Evolutionary conservation across 75 land plant species (phyloP), one percentile per base, ranked within the genome.

Genomic region (Chamaecyparis obtusa): DNA sequence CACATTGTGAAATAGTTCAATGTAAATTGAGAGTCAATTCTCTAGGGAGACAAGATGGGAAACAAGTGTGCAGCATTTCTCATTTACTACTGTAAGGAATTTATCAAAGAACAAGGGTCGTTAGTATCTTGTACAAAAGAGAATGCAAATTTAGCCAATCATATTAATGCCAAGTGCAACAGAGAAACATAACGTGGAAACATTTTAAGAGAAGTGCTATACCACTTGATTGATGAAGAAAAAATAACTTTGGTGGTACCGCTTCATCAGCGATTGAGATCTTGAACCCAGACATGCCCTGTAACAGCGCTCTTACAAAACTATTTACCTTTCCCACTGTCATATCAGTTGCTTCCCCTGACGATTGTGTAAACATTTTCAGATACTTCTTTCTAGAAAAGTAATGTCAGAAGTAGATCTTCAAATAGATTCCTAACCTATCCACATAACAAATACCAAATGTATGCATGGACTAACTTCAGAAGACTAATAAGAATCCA

Each of bases 201-300:
- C n/a, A n/a, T n/a, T n/a, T n/a, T n/a, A 80, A 43, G 83, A 43
- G 83, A 2, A 39, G 49, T n/a, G 33, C 2, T 21, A 7, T 80
- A 80, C 83, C 83, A 80, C 83, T 80, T 80, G 83, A 44, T 27
- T 43, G 83, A 24, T 80, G 83, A 44, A 80, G 21, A 80, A 80
- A 80, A 21, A 80, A 19, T 27, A 80, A 44, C 83, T 80, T 41
- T 24, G 83, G n/a, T 80, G 83, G 27, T 24, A 43, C 10, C 3
- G 3, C 83, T 80, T 43, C 83, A 24, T 80, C 49, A 43, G 83
- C 44, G 44, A 43, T 43, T 41, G 49, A 43, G 48, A 80, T 80
- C 7, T 41, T 80, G 49, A 80, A 80, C n/a, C 82, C 82, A 37
- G 43, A 48, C 82, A 79, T 79, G 46, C 82, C 24, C 48, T 79